Base-by-base conservation (phyloP, 1,284 basidiomycete species). In the Chondrostereum purpureum region DNA sequence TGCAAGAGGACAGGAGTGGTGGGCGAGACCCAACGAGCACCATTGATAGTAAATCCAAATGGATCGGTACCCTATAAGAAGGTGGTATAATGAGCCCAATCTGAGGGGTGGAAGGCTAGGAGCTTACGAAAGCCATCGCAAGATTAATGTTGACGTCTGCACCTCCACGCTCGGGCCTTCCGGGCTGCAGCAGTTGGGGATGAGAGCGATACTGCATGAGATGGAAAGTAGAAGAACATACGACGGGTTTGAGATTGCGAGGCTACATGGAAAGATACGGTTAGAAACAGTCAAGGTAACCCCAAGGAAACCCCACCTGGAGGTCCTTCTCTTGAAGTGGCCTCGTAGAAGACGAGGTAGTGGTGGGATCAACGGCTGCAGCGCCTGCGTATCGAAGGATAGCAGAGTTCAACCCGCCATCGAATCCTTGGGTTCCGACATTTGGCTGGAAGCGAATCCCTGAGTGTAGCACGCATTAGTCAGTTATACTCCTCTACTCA, bases 371-470 rank as follows among this genome's bases (percentile, higher is more conserved):
- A 3, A 12, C 45, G 2, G 43, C 16, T 0, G 52, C 53, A 2
- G 67, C 69, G 4, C 58, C 59, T 1, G 37, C 45, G 49, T 71
- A 72, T 21, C 66, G 59, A 24, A 72, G 53, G 36, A 69, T 65
- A 5, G 68, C 64, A 20, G 50, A 54, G 39, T 61, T 59, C 11
- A 53, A 50, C 1, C 57, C 62, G 42, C 50, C 53, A 13, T n/a
- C 46, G 40, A 58, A 59, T 8, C 52, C 52, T 27, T 41, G 42
- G 10, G 43, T 50, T 17, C 45, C 50, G 11, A n/a, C n/a, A n/a
- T 39, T 53, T 18, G 56, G 57, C 23, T 42, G 49, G 20, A 52
- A 55, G 11, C 52, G 66, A 48, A 66, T 65, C 68, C 67, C 49
- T 50, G 35, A n/a, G 17, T 31, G 2, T 13, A 40, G 3, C 19